phyloP scores from a whole-genome alignment of 208 protist genomes.

The Endotrypanum monterogeii region DNA sequence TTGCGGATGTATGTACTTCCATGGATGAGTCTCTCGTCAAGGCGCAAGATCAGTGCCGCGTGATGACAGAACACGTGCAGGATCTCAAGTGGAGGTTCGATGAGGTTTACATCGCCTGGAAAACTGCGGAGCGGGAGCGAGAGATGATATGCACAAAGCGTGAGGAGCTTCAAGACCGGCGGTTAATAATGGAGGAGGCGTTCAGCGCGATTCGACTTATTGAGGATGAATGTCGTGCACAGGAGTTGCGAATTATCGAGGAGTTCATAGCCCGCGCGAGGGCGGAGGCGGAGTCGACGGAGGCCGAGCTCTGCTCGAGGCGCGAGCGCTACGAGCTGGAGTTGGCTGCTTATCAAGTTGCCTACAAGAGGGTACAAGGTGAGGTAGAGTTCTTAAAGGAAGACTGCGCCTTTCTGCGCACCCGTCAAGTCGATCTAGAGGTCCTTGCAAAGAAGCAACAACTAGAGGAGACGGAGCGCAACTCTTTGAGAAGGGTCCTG shows the following conservation, averaged over 20 bases:
- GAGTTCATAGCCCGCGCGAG: slow-evolving; percentile 31
- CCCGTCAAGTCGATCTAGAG: slow-evolving; percentile 44
- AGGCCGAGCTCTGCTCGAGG: slow-evolving; percentile 35
- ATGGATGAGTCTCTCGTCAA: slow-evolving; percentile 36
- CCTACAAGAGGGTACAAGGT: slow-evolving; percentile 74
- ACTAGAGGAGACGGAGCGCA: slow-evolving; percentile 40
- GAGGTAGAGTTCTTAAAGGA: slow-evolving; percentile 45
- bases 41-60: slow-evolving; percentile 32
- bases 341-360: slow-evolving; percentile 72
- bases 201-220: slow-evolving; percentile 19
- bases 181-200: slow-evolving; percentile 24
- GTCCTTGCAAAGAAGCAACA: slow-evolving; percentile 57
- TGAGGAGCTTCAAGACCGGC: slow-evolving; percentile 37
- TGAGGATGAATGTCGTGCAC: slow-evolving; percentile 32
- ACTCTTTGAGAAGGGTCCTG: slow-evolving; percentile 32
- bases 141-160: slow-evolving; percentile 19
- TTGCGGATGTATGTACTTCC: slow-evolving; percentile 21
- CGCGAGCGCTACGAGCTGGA: slow-evolving; percentile 59
- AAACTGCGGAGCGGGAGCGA: slow-evolving; percentile 24
- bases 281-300: slow-evolving; percentile 21
- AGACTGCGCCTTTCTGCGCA: slow-evolving; percentile 20
- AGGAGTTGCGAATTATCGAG: slow-evolving; percentile 41
- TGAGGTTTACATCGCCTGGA: slow-evolving; percentile 23
- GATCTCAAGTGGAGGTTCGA: slow-evolving; percentile 42
- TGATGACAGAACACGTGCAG: slow-evolving; percentile 50